phyloP scores from a whole-genome alignment of 2,329 filamentous ascomycete species.

The Volutella citrinella region DNA sequence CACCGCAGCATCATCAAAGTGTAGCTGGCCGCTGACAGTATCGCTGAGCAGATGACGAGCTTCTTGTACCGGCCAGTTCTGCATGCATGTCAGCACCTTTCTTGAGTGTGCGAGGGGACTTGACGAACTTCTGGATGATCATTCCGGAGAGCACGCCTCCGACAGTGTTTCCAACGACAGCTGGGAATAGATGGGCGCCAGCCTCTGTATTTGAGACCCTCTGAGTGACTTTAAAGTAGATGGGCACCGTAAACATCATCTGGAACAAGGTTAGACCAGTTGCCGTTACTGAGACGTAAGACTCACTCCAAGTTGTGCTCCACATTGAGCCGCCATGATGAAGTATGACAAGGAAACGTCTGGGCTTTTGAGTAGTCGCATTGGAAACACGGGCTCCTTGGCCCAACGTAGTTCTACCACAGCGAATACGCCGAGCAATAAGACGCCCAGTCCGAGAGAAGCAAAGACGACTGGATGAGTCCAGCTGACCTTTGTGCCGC shows the following conservation, averaged over 20 bases:
- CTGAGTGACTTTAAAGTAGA: slow-evolving; percentile 67
- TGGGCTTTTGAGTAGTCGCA: slow-evolving; percentile 49
- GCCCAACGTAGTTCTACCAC: slow-evolving; percentile 43
- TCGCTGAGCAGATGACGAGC: slow-evolving; percentile 48
- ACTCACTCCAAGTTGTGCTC: slow-evolving; percentile 35
- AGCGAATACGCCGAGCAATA: slow-evolving; percentile 41
- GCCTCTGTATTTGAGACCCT: slow-evolving; percentile 56
- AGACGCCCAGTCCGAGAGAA: slow-evolving; percentile 34
- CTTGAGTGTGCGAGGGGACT: neutral
- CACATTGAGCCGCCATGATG: slow-evolving; percentile 55
- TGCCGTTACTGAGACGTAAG: rapidly evolving
- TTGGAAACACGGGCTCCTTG: slow-evolving; percentile 56
- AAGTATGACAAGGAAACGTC: slow-evolving; percentile 53
- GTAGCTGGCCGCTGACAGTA: slow-evolving; percentile 50
- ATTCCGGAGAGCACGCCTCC: slow-evolving; percentile 60
- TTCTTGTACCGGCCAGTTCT: slow-evolving; percentile 59
- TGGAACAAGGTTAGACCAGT: neutral
- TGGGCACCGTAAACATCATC: slow-evolving; percentile 60
- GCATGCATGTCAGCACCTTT: neutral
- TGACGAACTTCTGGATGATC: slow-evolving; percentile 51
- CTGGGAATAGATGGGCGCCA: slow-evolving; percentile 61
- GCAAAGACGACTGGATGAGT: slow-evolving; percentile 39
- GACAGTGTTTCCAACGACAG: slow-evolving; percentile 63
- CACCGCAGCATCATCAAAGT: slow-evolving; percentile 52
- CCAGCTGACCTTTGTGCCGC: slow-evolving; percentile 52